Evolutionary conservation across 768 basidiomycete genomes (phyloP).

Genomic region (Lenzites betulinus): DNA sequence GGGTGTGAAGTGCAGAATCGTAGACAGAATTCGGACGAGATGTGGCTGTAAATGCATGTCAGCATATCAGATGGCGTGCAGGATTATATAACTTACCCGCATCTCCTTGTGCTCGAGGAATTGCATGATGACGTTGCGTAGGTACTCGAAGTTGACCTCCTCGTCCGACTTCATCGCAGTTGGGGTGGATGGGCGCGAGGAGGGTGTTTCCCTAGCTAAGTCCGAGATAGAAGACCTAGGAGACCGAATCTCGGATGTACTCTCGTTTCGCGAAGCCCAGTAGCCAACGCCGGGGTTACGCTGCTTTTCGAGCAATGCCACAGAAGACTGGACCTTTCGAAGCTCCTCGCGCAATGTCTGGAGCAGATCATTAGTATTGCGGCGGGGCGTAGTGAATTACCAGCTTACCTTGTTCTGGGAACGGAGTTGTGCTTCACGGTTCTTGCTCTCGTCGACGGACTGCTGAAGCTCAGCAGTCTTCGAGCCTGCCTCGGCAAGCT

Average conservation of each 20-base stretch:
- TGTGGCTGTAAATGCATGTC: slow-evolving; percentile 58
- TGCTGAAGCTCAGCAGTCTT: slow-evolving; percentile 59
- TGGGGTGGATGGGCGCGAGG: slow-evolving; percentile 34
- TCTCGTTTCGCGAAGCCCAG: slow-evolving; percentile 61
- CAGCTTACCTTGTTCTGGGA: slow-evolving; percentile 73
- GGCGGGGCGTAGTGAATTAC: neutral
- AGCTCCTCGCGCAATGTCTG: slow-evolving; percentile 92
- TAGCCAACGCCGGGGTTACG: slow-evolving; percentile 94
- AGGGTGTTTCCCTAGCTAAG: slow-evolving; percentile 34
- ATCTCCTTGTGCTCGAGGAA: slow-evolving; percentile 99
- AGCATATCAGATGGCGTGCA: slow-evolving; percentile 1
- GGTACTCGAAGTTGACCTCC: slow-evolving; percentile 93
- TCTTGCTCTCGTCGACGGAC: slow-evolving; percentile 71
- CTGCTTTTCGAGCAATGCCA: slow-evolving; percentile 84
- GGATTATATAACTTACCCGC: slow-evolving; percentile 62
- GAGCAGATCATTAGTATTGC: neutral
- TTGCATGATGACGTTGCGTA: slow-evolving; percentile 94
- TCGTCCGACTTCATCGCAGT: slow-evolving; percentile 63
- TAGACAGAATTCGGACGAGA: slow-evolving; percentile 87
- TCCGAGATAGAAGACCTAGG: slow-evolving; percentile 46
- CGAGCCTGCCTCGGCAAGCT: slow-evolving; percentile 48
- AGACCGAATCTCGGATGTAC: slow-evolving; percentile 35
- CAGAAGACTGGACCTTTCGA: slow-evolving; percentile 93
- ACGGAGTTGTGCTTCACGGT: slow-evolving; percentile 69
- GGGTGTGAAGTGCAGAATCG: slow-evolving; percentile 92